Evolutionary conservation across 2,329 filamentous ascomycete species (phyloP), one percentile per base, ranked within the genome.

Genomic region (Elsinoe fawcettii): DNA sequence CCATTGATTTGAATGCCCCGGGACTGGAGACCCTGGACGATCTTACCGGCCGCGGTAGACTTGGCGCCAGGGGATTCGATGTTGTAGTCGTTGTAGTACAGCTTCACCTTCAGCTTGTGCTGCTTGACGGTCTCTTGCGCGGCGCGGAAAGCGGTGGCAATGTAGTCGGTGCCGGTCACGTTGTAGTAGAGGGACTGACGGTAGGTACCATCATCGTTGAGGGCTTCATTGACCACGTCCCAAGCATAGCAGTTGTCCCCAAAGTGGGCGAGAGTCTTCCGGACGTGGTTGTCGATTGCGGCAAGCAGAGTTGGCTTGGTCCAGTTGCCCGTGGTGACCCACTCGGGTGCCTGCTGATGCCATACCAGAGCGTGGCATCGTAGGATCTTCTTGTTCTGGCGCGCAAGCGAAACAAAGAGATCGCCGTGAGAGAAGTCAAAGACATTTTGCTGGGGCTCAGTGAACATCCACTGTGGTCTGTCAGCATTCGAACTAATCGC

Each of bases 181-280:
- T 74, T 67, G 67, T 77, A 77, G 70, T 82, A 86, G 60, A 83
- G 74, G 57, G 69, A 74, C 58, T 73, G 64, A 57, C 81, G 74
- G 69, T 74, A 80, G 6, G 73, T 75, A 12, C 80, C 81, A 62
- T 80, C 76, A 18, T 85, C 82, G 58, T 78, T 75, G 39, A 83
- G 74, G 3, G 77, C 79, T 71, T 86, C 83, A 66, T 86, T 86
- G 22, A 85, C 76, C 0, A 86, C 83, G 57, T 86, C 83, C 82
- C 82, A 86, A 27, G 77, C 75, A 66, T 81, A 80, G 68, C 82
- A 84, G 62, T 80, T 74, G 57, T 80, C 78, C 67, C 78, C 77
- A 72, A 79, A 85, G 68, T 84, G 76, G 12, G 70, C 73, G 5
- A 80, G 78, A 51, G 79, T 80, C 61, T 79, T 75, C 59, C 77